Evolutionary conservation across 192 early-diverging fungal species (phyloP), one percentile per base, ranked within the genome.

Genomic region (Borealophlyctis nickersoniae): DNA sequence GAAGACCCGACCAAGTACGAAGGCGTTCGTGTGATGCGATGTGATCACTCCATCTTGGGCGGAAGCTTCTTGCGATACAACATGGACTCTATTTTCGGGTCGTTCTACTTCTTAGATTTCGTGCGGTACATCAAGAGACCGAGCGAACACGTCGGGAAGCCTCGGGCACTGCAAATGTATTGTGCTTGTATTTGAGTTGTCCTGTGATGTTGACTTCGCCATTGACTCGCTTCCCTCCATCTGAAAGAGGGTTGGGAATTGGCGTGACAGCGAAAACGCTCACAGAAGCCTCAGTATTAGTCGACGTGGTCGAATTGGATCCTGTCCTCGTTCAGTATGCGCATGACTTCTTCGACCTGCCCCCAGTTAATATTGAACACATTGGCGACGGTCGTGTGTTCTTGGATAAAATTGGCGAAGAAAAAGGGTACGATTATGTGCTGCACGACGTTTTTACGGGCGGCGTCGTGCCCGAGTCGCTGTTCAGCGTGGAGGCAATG

Each of bases 381-480:
- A 72, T 93, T 52, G 81, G 77, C 52, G 92, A 93, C 76, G 94
- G 91, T 1, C 79, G 94, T 19, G 63, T 63, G 30, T 91, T 88
- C 62, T 74, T 96, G 24, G 82, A 91, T 58, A 71, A 76, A 19
- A 49, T 56, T 4, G 49, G 31, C 24, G 23, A 50, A 55, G 3
- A 34, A 62, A 0, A 52, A 36, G 73, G 69, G 31, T 96, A 94
- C 72, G 91, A 94, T 69, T 93, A 86, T 71, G 75, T 96, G 29
- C 71, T 93, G 14, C 94, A 94, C 68, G 94, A 96, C 73, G 91
- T 96, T n/a, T 96, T 96, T 68, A 92, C 92, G 0, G 93, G 93
- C 48, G 94, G 94, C 0, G 81, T 83, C 2, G 88, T 94, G 2
- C 87, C 90, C 3, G 70, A 78, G 2, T 48, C 69, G 1, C 74